Evolutionary conservation across 2,329 filamentous ascomycete species (phyloP).

Genomic region (Clarireedia homoeocarpa): DNA sequence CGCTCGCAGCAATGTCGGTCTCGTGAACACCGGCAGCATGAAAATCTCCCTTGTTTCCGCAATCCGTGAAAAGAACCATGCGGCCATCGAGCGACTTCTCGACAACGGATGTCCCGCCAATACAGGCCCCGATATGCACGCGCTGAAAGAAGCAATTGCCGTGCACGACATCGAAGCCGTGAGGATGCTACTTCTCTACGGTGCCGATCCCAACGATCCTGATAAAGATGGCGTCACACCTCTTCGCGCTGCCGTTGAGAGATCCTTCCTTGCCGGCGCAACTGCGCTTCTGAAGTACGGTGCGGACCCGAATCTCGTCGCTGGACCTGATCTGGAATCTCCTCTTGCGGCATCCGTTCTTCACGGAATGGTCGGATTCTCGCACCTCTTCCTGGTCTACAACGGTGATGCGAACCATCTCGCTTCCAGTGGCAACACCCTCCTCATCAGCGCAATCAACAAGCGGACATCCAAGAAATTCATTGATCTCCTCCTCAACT

Average conservation of each 20-base stretch:
- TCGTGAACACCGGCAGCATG: conserved; percentile 35
- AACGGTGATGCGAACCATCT: conserved; percentile 49
- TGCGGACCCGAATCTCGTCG: conserved; percentile 46
- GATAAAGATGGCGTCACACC: conserved; percentile 44
- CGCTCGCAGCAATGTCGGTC: conserved; percentile 38
- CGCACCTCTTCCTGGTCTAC: conserved; percentile 53
- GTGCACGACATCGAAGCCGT: conserved; percentile 45
- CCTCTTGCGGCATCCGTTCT: conserved; percentile 44
- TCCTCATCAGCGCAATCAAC: conserved; percentile 52
- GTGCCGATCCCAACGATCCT: conserved; percentile 45
- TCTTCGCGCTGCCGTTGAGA: conserved; percentile 43
- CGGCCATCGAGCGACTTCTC: conserved; percentile 48
- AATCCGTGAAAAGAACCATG: conserved; percentile 49
- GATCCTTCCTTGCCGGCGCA: conserved; percentile 47
- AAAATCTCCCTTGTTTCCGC: conserved; percentile 44
- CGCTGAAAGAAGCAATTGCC: conserved; percentile 45
- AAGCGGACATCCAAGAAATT: conserved; percentile 47
- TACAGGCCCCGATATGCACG: conserved; percentile 37
- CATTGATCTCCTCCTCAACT: conserved; percentile 51
- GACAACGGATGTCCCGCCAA: conserved; percentile 49
- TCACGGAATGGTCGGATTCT: conserved; percentile 46
- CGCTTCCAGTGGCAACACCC: conserved; percentile 49
- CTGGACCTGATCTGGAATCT: conserved; percentile 44
- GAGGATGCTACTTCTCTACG: conserved; percentile 48
- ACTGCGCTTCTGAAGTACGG: conserved; percentile 57